Evolutionary conservation across 371 early-diverging fungal genomes (phyloP), one percentile per base, ranked within the genome.

Genomic region (Rhizomucor pusillus): DNA sequence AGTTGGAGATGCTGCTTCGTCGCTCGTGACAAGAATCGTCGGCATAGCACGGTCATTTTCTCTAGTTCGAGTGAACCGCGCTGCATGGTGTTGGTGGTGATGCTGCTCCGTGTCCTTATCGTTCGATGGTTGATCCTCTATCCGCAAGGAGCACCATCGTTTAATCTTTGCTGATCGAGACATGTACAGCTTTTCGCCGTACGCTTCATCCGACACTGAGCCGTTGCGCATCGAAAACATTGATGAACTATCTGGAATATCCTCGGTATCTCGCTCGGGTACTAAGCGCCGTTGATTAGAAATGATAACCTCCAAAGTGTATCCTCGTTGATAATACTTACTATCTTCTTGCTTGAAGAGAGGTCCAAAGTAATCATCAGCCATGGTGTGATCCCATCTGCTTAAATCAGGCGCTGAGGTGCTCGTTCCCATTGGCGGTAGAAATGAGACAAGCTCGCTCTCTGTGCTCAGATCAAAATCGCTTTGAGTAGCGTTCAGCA

Each of bases 161-260:
- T 56, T 65, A 10, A 75, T 57, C 47, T 75, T 75, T 7, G 76
- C 76, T 14, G 76, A 69, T 18, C 76, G 66, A 14, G 76, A 75
- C 59, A 72, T 51, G 43, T 63, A 71, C 1, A 75, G 44, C 29
- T 67, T 67, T 45, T 67, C 60, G 0, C 63, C 72, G 49, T 75
- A 75, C 13, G 54, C 45, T 44, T 60, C 58, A 20, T 57, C 60
- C 13, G 54, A 25, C 3, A 34, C 45, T 44, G 52, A 18, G 13
- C 20, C 24, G 39, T 33, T 1, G 37, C 41, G 41, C 14, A 41
- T 16, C 5, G 41, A 41, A 24, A 22, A 43, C 9, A 49, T n/a
- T 19, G 60, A 50, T 5, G 54, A 34, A 22, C 48, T 37, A n/a
- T 46, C 39, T 25, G 34, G 53, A 10, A 44, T 22, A 43, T 45